These are phyloP conservation scores for Davidsoniella eucalypti DNA, from an alignment of 2,329 filamentous ascomycete species.

Conservation along the genomic window DNA sequence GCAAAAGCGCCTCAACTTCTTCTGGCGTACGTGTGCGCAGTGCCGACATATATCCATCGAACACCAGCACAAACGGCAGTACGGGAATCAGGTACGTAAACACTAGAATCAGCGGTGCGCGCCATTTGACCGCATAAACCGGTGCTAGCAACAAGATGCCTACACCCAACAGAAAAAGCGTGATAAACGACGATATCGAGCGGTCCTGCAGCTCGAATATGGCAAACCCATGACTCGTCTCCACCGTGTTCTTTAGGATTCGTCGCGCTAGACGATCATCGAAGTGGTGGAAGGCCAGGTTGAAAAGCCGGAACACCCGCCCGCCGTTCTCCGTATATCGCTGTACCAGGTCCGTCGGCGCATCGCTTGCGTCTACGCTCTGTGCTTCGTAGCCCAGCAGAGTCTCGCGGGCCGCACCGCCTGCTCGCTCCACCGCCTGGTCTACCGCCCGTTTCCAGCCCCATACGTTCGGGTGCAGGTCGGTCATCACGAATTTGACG, in stretches of 20 bases:
- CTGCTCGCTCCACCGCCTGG: slow-evolving; percentile 16
- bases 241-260: slow-evolving; percentile 47
- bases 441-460: slow-evolving; percentile 36
- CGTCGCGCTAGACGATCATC: slow-evolving; percentile 42
- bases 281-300: slow-evolving; percentile 64
- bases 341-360: slow-evolving; percentile 32
- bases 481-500: slow-evolving; percentile 42
- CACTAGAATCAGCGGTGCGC: slow-evolving; percentile 38
- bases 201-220: slow-evolving; percentile 65
- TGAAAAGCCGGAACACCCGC: slow-evolving; percentile 53
- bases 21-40: slow-evolving; percentile 49
- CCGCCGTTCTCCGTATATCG: slow-evolving; percentile 19
- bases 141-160: slow-evolving; percentile 35
- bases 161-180: slow-evolving; percentile 34
- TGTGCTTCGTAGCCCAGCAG: slow-evolving; percentile 39
- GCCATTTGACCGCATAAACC: slow-evolving; percentile 34
- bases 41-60: slow-evolving; percentile 53
- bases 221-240: slow-evolving; percentile 49
- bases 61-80: slow-evolving; percentile 48
- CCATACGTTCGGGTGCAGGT: slow-evolving; percentile 45
- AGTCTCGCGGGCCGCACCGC: slow-evolving; percentile 18
- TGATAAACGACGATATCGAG: slow-evolving; percentile 34
- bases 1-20: slow-evolving; percentile 45
- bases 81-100: slow-evolving; percentile 52
- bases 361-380: slow-evolving; percentile 48